These are phyloP conservation scores for Naematelia aurantialba DNA, from an alignment of 768 basidiomycete species.

Conservation along the genomic window DNA sequence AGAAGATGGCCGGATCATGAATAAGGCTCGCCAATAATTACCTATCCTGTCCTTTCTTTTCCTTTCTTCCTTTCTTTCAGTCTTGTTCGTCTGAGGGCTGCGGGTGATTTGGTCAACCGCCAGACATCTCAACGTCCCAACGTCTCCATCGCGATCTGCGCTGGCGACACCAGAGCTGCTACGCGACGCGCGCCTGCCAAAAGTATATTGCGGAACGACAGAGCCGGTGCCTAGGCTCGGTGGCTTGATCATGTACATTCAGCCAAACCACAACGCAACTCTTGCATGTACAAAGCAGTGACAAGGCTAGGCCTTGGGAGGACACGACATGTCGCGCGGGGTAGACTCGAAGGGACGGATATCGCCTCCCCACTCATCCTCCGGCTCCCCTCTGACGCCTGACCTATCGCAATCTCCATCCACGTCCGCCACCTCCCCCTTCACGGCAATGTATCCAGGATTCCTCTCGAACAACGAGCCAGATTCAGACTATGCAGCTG, in stretches of 20 bases:
- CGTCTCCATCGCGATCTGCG: too few species aligned
- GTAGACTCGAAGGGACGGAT: background rate
- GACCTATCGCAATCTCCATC: background rate
- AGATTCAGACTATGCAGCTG: background rate
- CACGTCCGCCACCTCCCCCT: background rate
- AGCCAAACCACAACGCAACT: background rate
- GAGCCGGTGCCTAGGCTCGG: background rate
- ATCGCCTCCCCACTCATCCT: background rate
- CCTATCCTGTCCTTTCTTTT: background rate
- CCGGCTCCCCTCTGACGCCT: background rate
- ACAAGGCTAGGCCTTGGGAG: background rate
- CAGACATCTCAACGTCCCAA: too few species aligned
- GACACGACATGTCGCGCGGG: background rate
- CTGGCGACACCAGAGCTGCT: too few species aligned
- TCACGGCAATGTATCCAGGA: background rate
- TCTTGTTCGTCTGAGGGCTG: background rate
- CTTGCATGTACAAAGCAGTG: conserved; percentile 1
- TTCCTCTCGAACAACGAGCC: background rate
- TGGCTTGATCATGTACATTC: background rate
- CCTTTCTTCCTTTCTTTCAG: background rate
- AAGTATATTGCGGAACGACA: too few species aligned
- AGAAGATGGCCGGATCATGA: background rate
- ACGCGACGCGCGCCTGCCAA: too few species aligned
- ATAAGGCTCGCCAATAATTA: background rate
- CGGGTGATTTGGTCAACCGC: too few species aligned